These are phyloP conservation scores for Vaccinium macrocarpon DNA, from an alignment of 148 eudicot species.

Conservation along the genomic window DNA sequence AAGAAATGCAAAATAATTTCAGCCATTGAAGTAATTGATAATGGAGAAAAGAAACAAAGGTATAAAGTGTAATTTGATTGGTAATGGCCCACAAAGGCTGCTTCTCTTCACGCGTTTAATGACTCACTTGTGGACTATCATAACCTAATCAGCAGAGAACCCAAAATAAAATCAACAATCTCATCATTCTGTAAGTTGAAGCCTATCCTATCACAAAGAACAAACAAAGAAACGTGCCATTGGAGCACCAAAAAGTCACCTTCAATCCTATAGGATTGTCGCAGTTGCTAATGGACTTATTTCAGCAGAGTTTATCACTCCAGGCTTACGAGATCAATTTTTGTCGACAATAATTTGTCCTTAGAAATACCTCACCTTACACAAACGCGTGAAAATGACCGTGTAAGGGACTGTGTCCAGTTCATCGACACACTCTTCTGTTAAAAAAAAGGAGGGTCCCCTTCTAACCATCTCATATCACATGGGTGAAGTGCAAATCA, in stretches of 20 bases:
- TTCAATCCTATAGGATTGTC: background rate
- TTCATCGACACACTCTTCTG: too few species aligned
- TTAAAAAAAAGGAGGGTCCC: too few species aligned
- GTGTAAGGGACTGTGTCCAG: too few species aligned
- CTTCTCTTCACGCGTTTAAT: background rate
- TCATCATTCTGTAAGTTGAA: background rate
- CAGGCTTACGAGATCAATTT: too few species aligned
- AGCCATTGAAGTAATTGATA: constrained; percentile 6
- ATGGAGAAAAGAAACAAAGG: background rate
- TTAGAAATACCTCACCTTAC: too few species aligned
- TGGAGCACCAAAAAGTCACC: background rate
- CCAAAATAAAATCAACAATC: background rate
- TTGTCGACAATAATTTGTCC: too few species aligned
- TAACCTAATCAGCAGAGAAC: background rate
- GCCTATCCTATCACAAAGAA: background rate
- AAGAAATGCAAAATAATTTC: background rate
- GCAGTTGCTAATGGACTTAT: background rate
- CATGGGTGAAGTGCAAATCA: background rate
- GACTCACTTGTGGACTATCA: background rate
- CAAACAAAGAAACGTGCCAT: background rate
- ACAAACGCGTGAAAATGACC: too few species aligned
- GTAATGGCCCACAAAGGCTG: background rate
- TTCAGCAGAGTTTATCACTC: too few species aligned
- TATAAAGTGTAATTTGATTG: background rate
- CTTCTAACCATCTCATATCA: background rate